These are phyloP conservation scores for Backusella mclennaniae DNA, from an alignment of 192 early-diverging fungal species.

Conservation along the genomic window DNA sequence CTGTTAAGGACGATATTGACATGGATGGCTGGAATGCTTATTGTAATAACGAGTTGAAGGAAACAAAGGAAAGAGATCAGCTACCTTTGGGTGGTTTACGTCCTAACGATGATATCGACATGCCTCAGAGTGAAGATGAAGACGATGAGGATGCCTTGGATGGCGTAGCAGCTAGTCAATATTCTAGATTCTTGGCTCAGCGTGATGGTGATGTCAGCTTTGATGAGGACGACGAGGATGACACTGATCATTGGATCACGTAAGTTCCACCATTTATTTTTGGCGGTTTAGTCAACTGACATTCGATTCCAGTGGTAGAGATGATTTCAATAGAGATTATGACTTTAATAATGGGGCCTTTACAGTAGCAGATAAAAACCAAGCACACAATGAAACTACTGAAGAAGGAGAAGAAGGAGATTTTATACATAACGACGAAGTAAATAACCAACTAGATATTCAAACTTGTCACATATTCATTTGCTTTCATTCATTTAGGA, in stretches of 20 bases:
- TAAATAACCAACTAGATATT: background rate
- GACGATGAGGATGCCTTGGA: conserved; percentile 21
- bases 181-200: conserved; percentile 16
- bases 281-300: background rate
- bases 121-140: conserved; percentile 15
- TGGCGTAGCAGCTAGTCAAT: conserved; percentile 17
- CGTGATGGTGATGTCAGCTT: background rate
- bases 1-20: conserved; percentile 44
- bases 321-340: conserved; percentile 1
- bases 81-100: conserved; percentile 50
- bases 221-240: conserved; percentile 31
- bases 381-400: background rate
- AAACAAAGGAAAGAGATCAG: conserved; percentile 27
- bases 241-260: conserved; percentile 28
- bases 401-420: conserved; percentile 12
- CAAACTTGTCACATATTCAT: background rate
- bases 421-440: conserved; percentile 18
- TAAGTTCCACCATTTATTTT: background rate
- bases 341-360: conserved; percentile 14
- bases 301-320: background rate
- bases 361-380: background rate
- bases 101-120: conserved; percentile 43
- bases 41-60: conserved; percentile 27
- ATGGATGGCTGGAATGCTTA: conserved; percentile 55
- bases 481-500: background rate